phyloP scores from a whole-genome alignment of 768 basidiomycete genomes.

The Udeniomyces megalosporus region DNA sequence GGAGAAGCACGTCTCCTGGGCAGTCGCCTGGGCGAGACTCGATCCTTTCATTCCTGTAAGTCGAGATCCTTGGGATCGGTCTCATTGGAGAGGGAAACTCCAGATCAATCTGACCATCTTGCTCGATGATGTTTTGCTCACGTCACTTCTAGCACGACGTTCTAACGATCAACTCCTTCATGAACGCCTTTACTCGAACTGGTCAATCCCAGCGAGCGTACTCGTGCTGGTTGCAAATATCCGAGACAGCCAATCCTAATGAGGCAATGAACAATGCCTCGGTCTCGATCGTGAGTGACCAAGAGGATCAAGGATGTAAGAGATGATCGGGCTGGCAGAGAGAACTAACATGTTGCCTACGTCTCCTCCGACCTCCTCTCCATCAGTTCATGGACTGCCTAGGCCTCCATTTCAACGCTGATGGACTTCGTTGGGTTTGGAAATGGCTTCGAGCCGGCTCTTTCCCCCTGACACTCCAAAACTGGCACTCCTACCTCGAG shows the following conservation, averaged over 20 bases:
- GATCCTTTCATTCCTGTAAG: slow-evolving; percentile 13
- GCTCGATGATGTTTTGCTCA: neutral
- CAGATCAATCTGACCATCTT: neutral
- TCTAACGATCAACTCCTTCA: slow-evolving; percentile 2
- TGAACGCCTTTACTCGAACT: slow-evolving; percentile 7
- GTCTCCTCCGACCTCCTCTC: too few relatives aligned
- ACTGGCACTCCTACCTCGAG: slow-evolving; percentile 9
- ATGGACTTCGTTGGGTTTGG: neutral
- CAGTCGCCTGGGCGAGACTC: slow-evolving; percentile 6
- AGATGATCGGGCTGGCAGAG: too few relatives aligned
- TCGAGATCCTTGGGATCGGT: too few relatives aligned
- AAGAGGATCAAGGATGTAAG: too few relatives aligned
- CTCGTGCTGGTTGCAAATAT: slow-evolving; percentile 1
- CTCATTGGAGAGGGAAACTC: too few relatives aligned
- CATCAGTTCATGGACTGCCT: slow-evolving; percentile 7
- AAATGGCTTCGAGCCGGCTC: slow-evolving; percentile 12
- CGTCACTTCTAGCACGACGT: neutral
- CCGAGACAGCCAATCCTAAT: neutral
- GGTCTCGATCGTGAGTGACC: slow-evolving; percentile 7
- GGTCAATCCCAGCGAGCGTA: slow-evolving; percentile 3
- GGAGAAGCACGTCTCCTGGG: neutral
- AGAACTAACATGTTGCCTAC: too few relatives aligned
- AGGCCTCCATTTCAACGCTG: neutral
- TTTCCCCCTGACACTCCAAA: slow-evolving; percentile 11
- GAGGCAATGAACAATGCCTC: slow-evolving; percentile 7